Conservation (phyloP, 106 monocot genomes). For the Phalaenopsis equestris region DNA sequence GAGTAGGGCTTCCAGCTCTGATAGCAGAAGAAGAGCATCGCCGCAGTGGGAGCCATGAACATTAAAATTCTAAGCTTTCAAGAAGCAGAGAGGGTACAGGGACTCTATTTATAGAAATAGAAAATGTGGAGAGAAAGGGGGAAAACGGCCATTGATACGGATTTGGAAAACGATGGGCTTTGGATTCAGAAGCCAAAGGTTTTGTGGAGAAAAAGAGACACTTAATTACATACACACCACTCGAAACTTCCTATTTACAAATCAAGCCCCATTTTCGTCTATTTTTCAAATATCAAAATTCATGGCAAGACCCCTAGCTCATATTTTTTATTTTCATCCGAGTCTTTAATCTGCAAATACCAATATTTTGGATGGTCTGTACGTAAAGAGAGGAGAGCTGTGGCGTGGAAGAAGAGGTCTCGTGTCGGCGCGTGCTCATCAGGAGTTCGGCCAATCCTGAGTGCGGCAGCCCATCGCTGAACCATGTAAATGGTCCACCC, state of each 20-base stretch:
- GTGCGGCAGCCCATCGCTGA: not conserved
- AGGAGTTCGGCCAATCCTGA: not conserved
- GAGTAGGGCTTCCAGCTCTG: conserved; percentile 1
- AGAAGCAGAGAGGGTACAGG: not conserved
- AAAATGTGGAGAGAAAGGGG: not conserved
- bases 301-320: too few relatives aligned
- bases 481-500: not conserved
- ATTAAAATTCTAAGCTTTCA: not conserved
- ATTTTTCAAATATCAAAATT: too few relatives aligned
- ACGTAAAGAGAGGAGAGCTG: not conserved
- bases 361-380: too few relatives aligned
- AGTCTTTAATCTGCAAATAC: too few relatives aligned
- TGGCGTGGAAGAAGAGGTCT: not conserved
- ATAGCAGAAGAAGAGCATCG: conserved; percentile 8
- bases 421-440: not conserved
- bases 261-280: too few relatives aligned
- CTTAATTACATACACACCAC: too few relatives aligned
- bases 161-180: not conserved
- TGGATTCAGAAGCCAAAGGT: not conserved
- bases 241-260: too few relatives aligned
- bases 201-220: not conserved
- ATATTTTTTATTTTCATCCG: too few relatives aligned
- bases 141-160: not conserved
- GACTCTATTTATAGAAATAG: not conserved
- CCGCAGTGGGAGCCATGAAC: conserved; percentile 4